Conservation (phyloP, 768 basidiomycete species). For the Boletus coccyginus region DNA sequence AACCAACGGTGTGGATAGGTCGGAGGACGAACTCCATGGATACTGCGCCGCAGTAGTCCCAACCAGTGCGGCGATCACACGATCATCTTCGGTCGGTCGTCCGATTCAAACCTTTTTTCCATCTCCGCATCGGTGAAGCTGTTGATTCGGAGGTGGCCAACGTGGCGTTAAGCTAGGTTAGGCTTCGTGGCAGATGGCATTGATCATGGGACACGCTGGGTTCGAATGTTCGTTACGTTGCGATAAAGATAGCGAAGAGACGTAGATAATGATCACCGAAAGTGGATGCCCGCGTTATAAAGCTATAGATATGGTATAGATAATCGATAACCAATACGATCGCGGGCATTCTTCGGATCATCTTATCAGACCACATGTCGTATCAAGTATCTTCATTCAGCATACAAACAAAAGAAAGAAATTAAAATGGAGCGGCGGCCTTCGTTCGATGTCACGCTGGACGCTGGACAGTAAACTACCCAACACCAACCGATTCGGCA, state of each 20-base stretch:
- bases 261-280: too few species aligned
- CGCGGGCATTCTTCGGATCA: background rate
- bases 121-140: background rate
- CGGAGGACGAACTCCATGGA: background rate
- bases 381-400: background rate
- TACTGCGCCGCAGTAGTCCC: background rate
- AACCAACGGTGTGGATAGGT: background rate
- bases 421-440: background rate
- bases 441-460: background rate
- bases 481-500: too few species aligned
- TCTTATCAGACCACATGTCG: background rate
- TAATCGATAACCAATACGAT: too few species aligned
- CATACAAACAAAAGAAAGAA: background rate
- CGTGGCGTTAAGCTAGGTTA: too few species aligned
- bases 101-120: too few species aligned
- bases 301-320: too few species aligned
- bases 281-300: too few species aligned
- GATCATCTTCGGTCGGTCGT: background rate
- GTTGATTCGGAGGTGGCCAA: too few species aligned
- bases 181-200: too few species aligned
- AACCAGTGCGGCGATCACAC: background rate
- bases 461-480: too few species aligned
- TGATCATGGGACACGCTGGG: too few species aligned
- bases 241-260: background rate
- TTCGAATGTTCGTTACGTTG: background rate